Percentiles rank a stretch among this genome's conserved stretches.
These are phyloP conservation scores for Aquilaria yunnanensis DNA, from an alignment of 345 rosid species.

Conservation along the genomic window DNA sequence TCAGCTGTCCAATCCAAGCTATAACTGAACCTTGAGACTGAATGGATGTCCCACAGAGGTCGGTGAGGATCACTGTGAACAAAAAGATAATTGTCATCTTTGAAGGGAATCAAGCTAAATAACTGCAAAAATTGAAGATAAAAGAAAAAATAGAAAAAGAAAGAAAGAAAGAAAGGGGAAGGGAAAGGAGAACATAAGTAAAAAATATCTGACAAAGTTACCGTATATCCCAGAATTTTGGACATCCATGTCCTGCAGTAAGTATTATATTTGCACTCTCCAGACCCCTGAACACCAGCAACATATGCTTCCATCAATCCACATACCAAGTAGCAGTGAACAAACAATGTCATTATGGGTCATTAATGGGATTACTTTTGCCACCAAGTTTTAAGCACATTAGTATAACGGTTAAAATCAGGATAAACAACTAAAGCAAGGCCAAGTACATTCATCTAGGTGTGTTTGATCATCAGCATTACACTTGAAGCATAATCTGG, in stretches of 20 bases:
- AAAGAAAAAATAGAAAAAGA: background rate
- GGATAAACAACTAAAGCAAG: too few species aligned
- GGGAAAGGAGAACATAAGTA: background rate
- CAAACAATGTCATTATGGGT: too few species aligned
- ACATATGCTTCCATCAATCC: too few species aligned
- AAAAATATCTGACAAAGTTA: conserved; percentile 20
- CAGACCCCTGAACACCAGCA: conserved; percentile 40
- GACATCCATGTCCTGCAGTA: conserved; percentile 82
- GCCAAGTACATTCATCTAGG: too few species aligned
- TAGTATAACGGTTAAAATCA: too few species aligned
- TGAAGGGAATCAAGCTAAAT: background rate
- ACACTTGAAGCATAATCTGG: too few species aligned
- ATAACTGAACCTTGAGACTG: conserved; percentile 56
- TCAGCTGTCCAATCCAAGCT: conserved; percentile 69
- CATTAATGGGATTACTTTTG: too few species aligned
- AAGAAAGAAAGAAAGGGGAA: conserved; percentile 3
- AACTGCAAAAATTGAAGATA: too few species aligned
- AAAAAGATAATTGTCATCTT: conserved; percentile 8
- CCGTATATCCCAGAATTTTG: conserved; percentile 96
- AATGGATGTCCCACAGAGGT: conserved; percentile 76
- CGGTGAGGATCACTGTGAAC: conserved; percentile 76
- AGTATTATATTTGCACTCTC: conserved; percentile 59
- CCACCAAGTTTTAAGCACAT: too few species aligned
- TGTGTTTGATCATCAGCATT: too few species aligned
- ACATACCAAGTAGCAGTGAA: too few species aligned